Conservation (phyloP, 2,329 filamentous ascomycete species). For the Leptographium lundbergii region DNA sequence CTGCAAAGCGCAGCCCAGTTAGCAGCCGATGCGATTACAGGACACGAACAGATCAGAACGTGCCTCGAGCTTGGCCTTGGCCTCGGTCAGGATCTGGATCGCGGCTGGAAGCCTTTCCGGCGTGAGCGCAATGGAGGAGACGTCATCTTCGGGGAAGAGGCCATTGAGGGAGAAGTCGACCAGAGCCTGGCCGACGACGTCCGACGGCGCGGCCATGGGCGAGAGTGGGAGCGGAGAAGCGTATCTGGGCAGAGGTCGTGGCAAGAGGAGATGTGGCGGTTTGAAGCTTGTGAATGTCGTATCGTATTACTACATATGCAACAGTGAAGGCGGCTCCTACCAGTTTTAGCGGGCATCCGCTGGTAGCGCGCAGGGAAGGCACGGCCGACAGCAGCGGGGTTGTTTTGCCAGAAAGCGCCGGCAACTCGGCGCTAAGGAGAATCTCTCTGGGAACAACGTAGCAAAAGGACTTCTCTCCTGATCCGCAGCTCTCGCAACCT, state of each 20-base stretch:
- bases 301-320: background rate
- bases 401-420: background rate
- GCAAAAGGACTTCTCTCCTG: background rate
- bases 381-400: background rate
- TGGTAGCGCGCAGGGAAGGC: background rate
- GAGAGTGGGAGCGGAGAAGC: too few relatives aligned
- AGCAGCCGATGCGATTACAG: background rate
- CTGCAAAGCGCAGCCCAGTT: conserved; percentile 22
- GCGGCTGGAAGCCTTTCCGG: conserved; percentile 26
- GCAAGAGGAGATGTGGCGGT: background rate
- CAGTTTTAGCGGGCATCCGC: background rate
- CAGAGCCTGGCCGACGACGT: conserved; percentile 38
- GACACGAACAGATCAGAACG: background rate
- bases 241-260: background rate
- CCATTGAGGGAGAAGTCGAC: conserved; percentile 46
- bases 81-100: conserved; percentile 26
- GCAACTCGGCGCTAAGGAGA: background rate
- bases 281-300: background rate
- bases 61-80: conserved; percentile 33
- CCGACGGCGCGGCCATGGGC: background rate
- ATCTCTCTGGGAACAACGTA: background rate
- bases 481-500: background rate
- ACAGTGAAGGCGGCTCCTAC: background rate
- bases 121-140: conserved; percentile 25
- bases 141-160: conserved; percentile 31